A percentile compares a stretch with the other conserved stretches of the same genome.
Evolutionary conservation across 805 yeast genomes (phyloP).

Genomic region (Ogataea paradorogensis): DNA sequence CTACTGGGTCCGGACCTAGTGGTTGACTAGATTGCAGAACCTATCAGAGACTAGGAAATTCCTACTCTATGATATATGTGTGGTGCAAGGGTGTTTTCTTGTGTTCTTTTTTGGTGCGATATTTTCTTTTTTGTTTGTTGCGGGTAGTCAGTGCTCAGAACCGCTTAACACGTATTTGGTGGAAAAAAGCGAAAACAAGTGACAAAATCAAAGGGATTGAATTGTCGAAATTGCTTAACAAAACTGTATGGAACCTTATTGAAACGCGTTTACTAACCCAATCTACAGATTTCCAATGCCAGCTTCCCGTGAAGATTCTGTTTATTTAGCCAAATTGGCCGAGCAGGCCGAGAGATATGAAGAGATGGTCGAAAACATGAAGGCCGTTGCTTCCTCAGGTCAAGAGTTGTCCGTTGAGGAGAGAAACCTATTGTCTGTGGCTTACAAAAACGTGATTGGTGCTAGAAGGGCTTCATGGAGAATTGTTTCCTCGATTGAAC

Average conservation of each 20-base stretch:
- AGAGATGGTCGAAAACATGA: slow-evolving; percentile 99
- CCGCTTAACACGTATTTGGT: slow-evolving; percentile 12
- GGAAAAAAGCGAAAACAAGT: slow-evolving; percentile 13
- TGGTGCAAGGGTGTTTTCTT: slow-evolving; percentile 10
- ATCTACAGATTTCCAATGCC: slow-evolving; percentile 45
- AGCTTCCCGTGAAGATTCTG: slow-evolving; percentile 94
- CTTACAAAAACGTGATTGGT: slow-evolving; percentile 97
- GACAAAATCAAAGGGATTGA: slow-evolving; percentile 8
- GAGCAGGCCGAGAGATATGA: slow-evolving; percentile 99
- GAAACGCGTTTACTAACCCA: slow-evolving; percentile 8
- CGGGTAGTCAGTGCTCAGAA: slow-evolving; percentile 12
- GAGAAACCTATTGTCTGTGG: slow-evolving; percentile 94
- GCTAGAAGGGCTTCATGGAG: slow-evolving; percentile 99
- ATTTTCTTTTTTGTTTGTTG: slow-evolving; percentile 8
- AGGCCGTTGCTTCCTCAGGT: slow-evolving; percentile 93
- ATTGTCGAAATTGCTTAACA: slow-evolving; percentile 1
- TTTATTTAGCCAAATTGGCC: slow-evolving; percentile 95
- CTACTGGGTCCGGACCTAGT: too few species aligned
- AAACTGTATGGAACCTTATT: neutral
- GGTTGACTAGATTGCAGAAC: too few species aligned
- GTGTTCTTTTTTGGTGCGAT: slow-evolving; percentile 7
- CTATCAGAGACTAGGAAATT: neutral
- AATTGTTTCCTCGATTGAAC: slow-evolving; percentile 96
- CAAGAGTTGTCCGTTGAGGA: slow-evolving; percentile 96
- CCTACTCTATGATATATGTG: neutral